Percentiles rank a stretch among this genome's conserved stretches.
Conservation (phyloP, 768 basidiomycete genomes). For the Pleurotus giganteus region DNA sequence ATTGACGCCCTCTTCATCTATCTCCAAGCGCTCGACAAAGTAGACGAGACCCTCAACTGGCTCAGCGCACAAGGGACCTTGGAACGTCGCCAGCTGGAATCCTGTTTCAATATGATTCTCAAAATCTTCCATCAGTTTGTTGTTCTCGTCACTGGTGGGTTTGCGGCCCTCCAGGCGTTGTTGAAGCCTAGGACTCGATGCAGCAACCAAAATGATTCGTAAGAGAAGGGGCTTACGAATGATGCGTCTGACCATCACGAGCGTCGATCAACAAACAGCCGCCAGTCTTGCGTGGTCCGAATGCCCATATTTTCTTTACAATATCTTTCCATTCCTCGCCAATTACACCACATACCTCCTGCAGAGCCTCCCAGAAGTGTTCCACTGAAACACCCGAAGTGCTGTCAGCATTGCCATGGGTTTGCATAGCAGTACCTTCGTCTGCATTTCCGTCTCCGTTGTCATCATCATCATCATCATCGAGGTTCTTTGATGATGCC, state of each 20-base stretch:
- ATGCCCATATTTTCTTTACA: constrained; percentile 78
- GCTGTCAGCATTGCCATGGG: constrained; percentile 57
- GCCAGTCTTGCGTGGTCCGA: constrained; percentile 87
- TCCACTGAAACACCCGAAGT: constrained; percentile 67
- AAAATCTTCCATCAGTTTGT: constrained; percentile 51
- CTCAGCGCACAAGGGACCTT: constrained; percentile 94
- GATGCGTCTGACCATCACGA: constrained; percentile 40
- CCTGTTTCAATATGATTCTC: constrained; percentile 87
- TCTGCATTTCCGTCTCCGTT: constrained; percentile 19
- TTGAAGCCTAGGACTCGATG: constrained; percentile 41
- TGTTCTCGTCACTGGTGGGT: constrained; percentile 29
- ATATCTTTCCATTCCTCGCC: constrained; percentile 87
- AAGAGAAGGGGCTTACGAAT: constrained; percentile 51
- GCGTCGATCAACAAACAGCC: constrained; percentile 84
- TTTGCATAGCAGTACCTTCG: constrained; percentile 38
- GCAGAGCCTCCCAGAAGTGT: constrained; percentile 78
- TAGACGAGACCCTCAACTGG: constrained; percentile 93
- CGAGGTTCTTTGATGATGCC: too few relatives aligned
- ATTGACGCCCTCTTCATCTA: constrained; percentile 57
- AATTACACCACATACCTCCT: constrained; percentile 58
- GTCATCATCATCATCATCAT: constrained; percentile 30
- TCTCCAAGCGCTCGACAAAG: constrained; percentile 75
- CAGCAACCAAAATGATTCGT: background rate
- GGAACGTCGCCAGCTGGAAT: constrained; percentile 92
- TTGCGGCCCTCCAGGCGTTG: constrained; percentile 44